Evolutionary conservation across 306 rosid species (phyloP), one percentile per base, ranked within the genome.

Genomic region (Glycine soja): DNA sequence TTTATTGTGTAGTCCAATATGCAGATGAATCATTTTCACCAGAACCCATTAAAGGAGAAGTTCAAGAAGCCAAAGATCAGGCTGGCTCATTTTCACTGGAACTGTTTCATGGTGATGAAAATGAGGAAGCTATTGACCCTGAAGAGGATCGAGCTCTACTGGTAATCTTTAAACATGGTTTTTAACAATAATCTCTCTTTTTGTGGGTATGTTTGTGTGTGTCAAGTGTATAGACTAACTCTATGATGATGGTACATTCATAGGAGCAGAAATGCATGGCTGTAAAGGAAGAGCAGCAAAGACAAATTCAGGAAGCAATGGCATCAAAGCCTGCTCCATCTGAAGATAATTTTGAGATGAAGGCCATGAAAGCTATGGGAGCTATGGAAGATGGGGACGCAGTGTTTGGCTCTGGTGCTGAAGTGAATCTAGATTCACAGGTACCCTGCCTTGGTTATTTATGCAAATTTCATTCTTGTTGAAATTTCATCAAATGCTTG

Each of bases 351-450:
- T 59, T 59, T 59, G 65, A 59, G 40, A 58, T 19, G 64, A 58
- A 59, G 34, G 65, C 65, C 65, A 4, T 59, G 65, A 59, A 59
- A 59, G 40, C 65, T 59, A 24, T 59, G 65, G 65, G 65, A 59
- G 65, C 65, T 59, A 10, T 59, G 65, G 40, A 59, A 19, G 65
- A 59, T 5, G 65, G 65, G n/a, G 65, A 59, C 10, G 40, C 38
- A 1, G 14, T 24, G 40, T 59, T 59, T 59, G 65, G 40, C n/a
- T 59, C 65, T 24, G 65, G 65, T 24, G 40, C 65, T 8, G 65
- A 59, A 59, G 65, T 59, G 40, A 59, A 59, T 59, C 65, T 59
- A 59, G 65, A 59, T 59, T 59, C 65, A 19, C 65, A 59, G 65
- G 40, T 59, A 19, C 4, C 8, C 8, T 24, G 65, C 10, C 14